Evolutionary conservation across 805 yeast genomes (phyloP), one percentile per base, ranked within the genome.

Genomic region (Kazachstania psychrophila): DNA sequence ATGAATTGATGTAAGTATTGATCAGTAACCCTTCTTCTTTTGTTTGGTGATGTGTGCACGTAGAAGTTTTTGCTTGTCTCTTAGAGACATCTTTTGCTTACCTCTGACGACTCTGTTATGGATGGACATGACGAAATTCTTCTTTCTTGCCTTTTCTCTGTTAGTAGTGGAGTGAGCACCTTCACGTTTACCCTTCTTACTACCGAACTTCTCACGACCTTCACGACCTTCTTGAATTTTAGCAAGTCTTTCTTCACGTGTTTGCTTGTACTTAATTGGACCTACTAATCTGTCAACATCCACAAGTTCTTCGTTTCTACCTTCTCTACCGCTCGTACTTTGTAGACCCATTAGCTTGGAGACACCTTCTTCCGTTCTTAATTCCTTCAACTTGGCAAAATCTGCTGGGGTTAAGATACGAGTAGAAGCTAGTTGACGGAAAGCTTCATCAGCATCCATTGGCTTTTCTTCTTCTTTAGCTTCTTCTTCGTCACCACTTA

Each of bases 41-140:
- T 88, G 97, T 59, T 84, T 85, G 29, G 74, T 76, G 42, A 87
- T 75, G 54, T 89, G 97, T 2, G 95, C 95, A 44, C 79, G 69
- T 51, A 92, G 64, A 14, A 83, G 77, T 60, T 77, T 83, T 61
- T 88, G 96, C 61, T 86, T 79, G 60, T 92, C 97, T 51, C 95
- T 72, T 51, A 92, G 68, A 39, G 96, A 84, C 72, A 81, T 69
- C 65, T 79, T 83, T 45, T 81, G 88, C 62, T 92, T 92, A 45
- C 97, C 97, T 62, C 84, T 94, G 27, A 92, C 97, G 34, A 84
- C 78, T 52, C 77, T 77, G 67, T 89, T 92, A 64, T 92, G 99
- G 49, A 92, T 84, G 89, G 84, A 84, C 99, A 92, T 92, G 58
- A 92, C 89, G 57, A 87, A 92, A 65, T 92, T 92, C 95, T 92